Percentiles rank a stretch among this genome's conserved stretches.
Evolutionary conservation across 106 monocot genomes (phyloP).

Genomic region (Xerophyta viscosa): DNA sequence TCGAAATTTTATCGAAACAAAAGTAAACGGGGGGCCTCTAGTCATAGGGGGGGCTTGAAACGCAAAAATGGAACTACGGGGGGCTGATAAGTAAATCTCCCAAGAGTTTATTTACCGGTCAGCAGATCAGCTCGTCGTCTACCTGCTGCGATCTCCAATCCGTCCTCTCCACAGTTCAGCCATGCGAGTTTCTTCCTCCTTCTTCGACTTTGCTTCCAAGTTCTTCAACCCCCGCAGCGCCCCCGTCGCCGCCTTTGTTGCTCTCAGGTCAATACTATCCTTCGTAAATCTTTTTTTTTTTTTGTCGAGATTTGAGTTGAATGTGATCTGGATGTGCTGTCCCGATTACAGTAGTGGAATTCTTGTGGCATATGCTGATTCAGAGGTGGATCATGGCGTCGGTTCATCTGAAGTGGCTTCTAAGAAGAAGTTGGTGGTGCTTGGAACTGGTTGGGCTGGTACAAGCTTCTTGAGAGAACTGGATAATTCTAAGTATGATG

Average conservation of each 20-base stretch:
- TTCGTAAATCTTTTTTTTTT: too few relatives aligned
- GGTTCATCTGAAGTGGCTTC: constrained; percentile 13
- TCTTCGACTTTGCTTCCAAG: constrained; percentile 21
- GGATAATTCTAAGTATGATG: constrained; percentile 55
- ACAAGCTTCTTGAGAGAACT: constrained; percentile 60
- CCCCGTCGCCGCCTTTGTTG: constrained; percentile 19
- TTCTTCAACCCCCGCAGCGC: constrained; percentile 11
- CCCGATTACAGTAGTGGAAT: constrained; percentile 43
- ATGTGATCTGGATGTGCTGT: background rate
- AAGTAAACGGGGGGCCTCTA: too few relatives aligned
- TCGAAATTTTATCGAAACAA: too few relatives aligned
- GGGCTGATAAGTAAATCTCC: too few relatives aligned
- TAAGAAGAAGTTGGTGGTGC: constrained; percentile 66
- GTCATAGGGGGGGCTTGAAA: too few relatives aligned
- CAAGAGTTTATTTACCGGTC: too few relatives aligned
- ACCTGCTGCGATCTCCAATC: background rate
- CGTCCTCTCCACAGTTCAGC: background rate
- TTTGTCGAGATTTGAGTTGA: background rate
- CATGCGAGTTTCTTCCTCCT: constrained; percentile 20
- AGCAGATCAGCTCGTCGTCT: background rate
- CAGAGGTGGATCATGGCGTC: constrained; percentile 28
- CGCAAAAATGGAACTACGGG: too few relatives aligned
- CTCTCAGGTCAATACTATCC: constrained; percentile 13
- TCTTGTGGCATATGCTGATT: constrained; percentile 67
- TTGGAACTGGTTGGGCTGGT: constrained; percentile 83